Base-by-base conservation (phyloP, 1,284 basidiomycete species). In the Ceratobasidium sp. region DNA sequence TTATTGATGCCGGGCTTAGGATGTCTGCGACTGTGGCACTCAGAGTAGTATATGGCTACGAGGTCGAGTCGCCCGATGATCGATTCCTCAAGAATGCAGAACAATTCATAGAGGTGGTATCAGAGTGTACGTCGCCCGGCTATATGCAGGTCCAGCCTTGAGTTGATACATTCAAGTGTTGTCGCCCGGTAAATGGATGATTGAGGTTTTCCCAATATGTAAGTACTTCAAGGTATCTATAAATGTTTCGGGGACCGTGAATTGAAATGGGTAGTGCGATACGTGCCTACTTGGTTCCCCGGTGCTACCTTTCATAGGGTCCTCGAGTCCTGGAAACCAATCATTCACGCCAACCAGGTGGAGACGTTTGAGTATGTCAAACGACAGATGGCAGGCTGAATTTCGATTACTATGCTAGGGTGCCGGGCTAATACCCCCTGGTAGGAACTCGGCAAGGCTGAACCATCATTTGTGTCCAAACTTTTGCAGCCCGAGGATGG, bases 11-110 rank as follows among this genome's bases (percentile, higher is more conserved):
- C 34, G 3, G 20, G 45, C 43, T n/a, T 20, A 60, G 56, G n/a
- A 60, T 60, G 56, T 60, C 56, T 3, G 56, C 56, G 8, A 47
- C 29, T 25, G 47, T 60, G 47, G 56, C 56, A 2, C 42, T 60
- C 22, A 1, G 42, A 32, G 47, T 60, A 31, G 56, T 31, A 15
- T 60, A 60, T 32, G 56, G 56, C n/a, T 43, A 60, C 29, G 47
- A 60, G 17, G 56, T 60, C 29, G 42, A 60, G 47, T 60, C 56
- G 12, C 56, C 43, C 34, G 17, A 32, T 29, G 56, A 60, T 47
- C 42, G 42, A 12, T 60, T 60, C 29, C 27, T 60, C 34, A 40
- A 60, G 35, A 60, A 34, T 45, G 57, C 57, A 29, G 57, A 60
- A 35, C 43, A 35, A 22, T 17, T 60, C 31, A 60, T 60, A 45